These are phyloP conservation scores for Dictyostelium brefeldianum DNA, from an alignment of 78 protist genomes.

Conservation along the genomic window DNA sequence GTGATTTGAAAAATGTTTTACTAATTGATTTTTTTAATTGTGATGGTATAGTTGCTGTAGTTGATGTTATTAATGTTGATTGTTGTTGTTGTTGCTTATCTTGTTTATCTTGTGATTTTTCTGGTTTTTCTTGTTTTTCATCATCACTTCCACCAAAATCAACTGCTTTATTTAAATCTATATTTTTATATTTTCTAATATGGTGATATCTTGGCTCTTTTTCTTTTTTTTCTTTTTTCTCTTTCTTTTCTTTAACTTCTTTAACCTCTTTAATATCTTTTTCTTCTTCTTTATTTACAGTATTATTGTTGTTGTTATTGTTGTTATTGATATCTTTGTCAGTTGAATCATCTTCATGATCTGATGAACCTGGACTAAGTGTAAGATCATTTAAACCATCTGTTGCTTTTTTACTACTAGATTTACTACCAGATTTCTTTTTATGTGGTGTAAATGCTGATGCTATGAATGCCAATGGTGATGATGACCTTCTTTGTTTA, in stretches of 20 bases:
- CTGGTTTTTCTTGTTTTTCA: neutral
- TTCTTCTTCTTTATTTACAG: neutral
- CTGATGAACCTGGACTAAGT: neutral
- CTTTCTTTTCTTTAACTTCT: neutral
- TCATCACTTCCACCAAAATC: neutral
- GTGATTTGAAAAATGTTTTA: slow-evolving; percentile 2
- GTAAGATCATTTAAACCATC: neutral
- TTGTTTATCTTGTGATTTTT: neutral
- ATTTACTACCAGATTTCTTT: slow-evolving; percentile 25
- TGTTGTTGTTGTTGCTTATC: no score
- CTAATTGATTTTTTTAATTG: slow-evolving; percentile 3
- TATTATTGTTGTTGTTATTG: neutral
- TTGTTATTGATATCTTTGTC: neutral
- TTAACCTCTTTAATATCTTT: neutral
- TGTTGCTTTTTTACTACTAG: neutral
- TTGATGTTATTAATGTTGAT: neutral
- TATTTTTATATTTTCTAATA: neutral
- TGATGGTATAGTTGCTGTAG: neutral
- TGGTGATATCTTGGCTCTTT: neutral
- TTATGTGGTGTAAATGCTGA: slow-evolving; percentile 25
- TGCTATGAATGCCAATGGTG: slow-evolving; percentile 66
- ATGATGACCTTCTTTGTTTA: slow-evolving; percentile 66
- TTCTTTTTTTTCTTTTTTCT: neutral
- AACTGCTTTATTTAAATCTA: slow-evolving; percentile 1
- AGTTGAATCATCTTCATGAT: neutral